Evolutionary conservation across 2,329 filamentous ascomycete genomes (phyloP), one percentile per base, ranked within the genome.

Genomic region (Cordyceps militaris): DNA sequence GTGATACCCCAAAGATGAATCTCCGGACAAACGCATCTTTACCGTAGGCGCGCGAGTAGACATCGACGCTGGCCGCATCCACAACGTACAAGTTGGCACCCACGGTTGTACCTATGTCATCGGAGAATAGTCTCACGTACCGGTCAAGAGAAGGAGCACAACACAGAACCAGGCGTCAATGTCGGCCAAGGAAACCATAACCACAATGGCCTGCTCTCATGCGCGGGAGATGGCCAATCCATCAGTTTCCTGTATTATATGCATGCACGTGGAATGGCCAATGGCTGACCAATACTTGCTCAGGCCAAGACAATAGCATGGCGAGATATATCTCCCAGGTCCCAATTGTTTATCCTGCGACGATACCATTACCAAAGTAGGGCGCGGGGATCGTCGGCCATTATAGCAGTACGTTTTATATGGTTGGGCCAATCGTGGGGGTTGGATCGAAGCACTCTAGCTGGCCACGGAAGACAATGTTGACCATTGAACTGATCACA

Each of bases 71-170:
- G 76, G 78, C 8, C 76, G 79, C 58, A 68, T 80, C 13, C 87
- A 90, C 63, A 85, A 89, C 71, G 86, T 89, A 1, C 88, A 85
- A 82, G 78, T 89, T 48, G 86, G 86, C 1, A 63, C 69, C 1
- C 73, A 80, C 60, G 87, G 87, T 0, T 89, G 87, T 68, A 88
- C 83, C 3, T 87, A 86, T 72, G 83, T 85, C 9, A 82, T 84
- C 66, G 82, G 84, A 49, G 82, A 85, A 72, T 83, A 59, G 11
- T 11, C 5, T 32, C 28, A n/a, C 28, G 28, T 6, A 11, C 28
- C 5, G 11, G 28, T 5, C 28, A 14, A 36, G 13, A 36, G 7
- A 36, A 36, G 14, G 13, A 9, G 8, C 13, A 4, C 34, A 14
- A 36, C 34, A 36, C 34, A 36, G 14, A 14, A 36, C 4, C 36